Evolutionary conservation across 139 green algal genomes (phyloP).

Genomic region (Chlamydomonas sp.): DNA sequence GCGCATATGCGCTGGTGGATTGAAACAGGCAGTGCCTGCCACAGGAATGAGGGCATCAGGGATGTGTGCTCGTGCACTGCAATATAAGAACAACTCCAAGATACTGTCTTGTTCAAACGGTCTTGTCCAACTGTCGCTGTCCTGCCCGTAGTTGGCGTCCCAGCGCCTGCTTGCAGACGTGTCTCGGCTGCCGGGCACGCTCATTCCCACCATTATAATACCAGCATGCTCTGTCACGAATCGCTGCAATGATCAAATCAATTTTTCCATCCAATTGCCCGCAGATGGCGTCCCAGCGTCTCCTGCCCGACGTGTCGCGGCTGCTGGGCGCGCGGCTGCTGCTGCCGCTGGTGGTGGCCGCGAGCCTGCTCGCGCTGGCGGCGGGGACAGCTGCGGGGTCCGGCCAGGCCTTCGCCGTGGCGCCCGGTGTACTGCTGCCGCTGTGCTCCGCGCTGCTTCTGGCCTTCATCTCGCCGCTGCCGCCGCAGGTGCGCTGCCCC

Average conservation of each 20-base stretch:
- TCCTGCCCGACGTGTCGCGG: constrained; percentile 33
- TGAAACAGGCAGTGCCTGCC: no score
- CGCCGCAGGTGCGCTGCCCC: constrained; percentile 13
- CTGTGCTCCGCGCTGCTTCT: constrained; percentile 11
- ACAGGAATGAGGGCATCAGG: no score
- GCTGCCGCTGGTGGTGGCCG: constrained; percentile 39
- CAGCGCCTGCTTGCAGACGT: no score
- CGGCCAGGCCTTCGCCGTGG: neutral
- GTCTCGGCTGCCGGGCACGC: no score
- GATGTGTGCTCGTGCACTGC: no score
- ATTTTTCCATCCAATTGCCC: no score
- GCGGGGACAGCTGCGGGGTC: neutral
- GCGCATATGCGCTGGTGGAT: neutral
- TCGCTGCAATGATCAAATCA: no score
- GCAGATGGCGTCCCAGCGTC: neutral
- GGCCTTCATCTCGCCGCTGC: constrained; percentile 35
- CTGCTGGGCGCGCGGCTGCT: constrained; percentile 40
- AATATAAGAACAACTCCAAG: neutral
- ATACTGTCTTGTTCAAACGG: neutral
- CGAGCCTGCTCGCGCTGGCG: constrained; percentile 29
- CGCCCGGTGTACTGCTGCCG: constrained; percentile 16
- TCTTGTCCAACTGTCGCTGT: neutral
- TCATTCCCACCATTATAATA: no score
- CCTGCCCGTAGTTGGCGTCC: neutral
- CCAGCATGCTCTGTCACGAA: no score